A percentile compares a stretch with the other conserved stretches of the same genome.
These are phyloP conservation scores for Trichoderma koningii DNA, from an alignment of 2,329 filamentous ascomycete species.

Conservation along the genomic window DNA sequence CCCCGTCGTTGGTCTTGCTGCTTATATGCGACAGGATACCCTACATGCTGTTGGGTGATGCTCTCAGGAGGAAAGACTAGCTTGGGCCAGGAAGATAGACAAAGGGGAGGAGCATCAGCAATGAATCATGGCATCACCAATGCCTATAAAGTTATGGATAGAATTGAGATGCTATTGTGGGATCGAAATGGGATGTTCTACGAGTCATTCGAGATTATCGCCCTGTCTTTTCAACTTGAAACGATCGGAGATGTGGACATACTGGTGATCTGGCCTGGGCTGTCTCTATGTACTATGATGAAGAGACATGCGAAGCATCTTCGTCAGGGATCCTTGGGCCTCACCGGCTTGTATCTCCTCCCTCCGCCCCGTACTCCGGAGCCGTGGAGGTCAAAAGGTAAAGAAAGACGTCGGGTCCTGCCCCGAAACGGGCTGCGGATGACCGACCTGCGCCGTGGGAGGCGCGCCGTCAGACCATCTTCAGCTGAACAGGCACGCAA, in stretches of 20 bases:
- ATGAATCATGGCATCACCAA: neutral
- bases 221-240: neutral
- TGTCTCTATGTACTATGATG: neutral
- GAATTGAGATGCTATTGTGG: neutral
- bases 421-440: neutral
- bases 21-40: too few species aligned
- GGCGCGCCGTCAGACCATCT: conserved; percentile 9
- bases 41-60: too few species aligned
- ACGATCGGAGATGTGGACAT: neutral
- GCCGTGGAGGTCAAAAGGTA: neutral
- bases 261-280: neutral
- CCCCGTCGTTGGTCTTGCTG: too few species aligned
- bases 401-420: neutral
- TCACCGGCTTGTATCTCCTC: neutral
- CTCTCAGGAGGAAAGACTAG: too few species aligned
- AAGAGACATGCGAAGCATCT: neutral
- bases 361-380: neutral
- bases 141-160: neutral
- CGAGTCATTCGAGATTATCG: neutral
- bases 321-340: neutral
- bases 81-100: neutral
- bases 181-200: too few species aligned
- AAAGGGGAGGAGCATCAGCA: neutral
- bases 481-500: conserved; percentile 10
- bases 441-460: neutral